Conservation (phyloP, 2,329 filamentous ascomycete genomes). For the Trichoderma sp. region DNA sequence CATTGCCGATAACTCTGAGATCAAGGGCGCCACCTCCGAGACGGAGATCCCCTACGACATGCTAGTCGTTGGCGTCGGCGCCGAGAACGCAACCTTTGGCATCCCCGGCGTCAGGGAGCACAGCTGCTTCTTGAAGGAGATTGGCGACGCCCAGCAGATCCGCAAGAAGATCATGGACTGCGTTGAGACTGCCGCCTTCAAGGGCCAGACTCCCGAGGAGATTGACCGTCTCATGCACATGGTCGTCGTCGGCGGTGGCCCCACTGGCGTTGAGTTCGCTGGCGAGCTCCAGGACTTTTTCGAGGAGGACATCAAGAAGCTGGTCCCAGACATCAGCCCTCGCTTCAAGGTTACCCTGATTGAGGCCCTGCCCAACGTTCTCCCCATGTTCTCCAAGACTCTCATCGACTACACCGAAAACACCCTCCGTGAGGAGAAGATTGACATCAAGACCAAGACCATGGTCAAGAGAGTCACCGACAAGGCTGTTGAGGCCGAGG, state of each 20-base stretch:
- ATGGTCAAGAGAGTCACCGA: constrained; percentile 98
- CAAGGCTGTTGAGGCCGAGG: constrained; percentile 89
- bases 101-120: constrained; percentile 94
- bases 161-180: constrained; percentile 99
- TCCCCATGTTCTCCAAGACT: constrained; percentile 98
- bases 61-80: constrained; percentile 95
- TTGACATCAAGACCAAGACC: constrained; percentile 96
- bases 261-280: constrained; percentile 96
- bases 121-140: constrained; percentile 98
- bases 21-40: constrained; percentile 78
- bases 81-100: constrained; percentile 97
- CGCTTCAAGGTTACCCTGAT: constrained; percentile 98
- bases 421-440: constrained; percentile 98
- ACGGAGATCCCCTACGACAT: constrained; percentile 97
- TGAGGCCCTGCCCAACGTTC: constrained; percentile 92
- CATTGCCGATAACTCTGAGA: constrained; percentile 89
- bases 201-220: constrained; percentile 87
- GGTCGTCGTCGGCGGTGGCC: constrained; percentile 92
- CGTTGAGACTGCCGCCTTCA: constrained; percentile 97
- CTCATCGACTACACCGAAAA: constrained; percentile 99
- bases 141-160: constrained; percentile 91
- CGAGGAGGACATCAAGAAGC: constrained; percentile 96
- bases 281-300: constrained; percentile 99
- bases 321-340: constrained; percentile 91
- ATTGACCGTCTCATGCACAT: constrained; percentile 94